phyloP scores from a whole-genome alignment of 768 basidiomycete species.

The Nevesoporus exiguus region DNA sequence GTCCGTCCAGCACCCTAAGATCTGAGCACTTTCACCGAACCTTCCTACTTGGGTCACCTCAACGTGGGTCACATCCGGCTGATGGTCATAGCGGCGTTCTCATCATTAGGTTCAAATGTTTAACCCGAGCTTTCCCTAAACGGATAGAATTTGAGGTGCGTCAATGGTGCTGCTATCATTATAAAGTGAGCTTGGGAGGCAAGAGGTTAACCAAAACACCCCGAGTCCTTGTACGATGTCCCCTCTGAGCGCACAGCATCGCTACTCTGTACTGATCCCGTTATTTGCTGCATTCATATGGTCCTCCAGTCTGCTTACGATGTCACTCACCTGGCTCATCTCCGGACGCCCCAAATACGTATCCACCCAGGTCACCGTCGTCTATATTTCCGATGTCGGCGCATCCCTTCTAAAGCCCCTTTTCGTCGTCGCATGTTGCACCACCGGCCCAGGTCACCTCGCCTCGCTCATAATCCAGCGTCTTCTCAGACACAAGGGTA shows the following conservation, averaged over 20 bases:
- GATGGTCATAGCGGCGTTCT: too few relatives aligned
- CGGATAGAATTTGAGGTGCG: too few relatives aligned
- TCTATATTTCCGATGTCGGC: slow-evolving; percentile 80
- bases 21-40: too few relatives aligned
- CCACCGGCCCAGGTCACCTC: slow-evolving; percentile 62
- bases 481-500: slow-evolving; percentile 62
- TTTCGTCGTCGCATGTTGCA: slow-evolving; percentile 61
- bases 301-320: slow-evolving; percentile 66
- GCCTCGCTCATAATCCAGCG: slow-evolving; percentile 59
- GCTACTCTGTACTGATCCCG: slow-evolving; percentile 66
- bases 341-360: slow-evolving; percentile 50
- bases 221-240: slow-evolving; percentile 11
- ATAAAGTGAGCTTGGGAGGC: background rate
- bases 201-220: background rate
- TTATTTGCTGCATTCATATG: slow-evolving; percentile 58
- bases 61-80: too few relatives aligned
- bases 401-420: slow-evolving; percentile 72
- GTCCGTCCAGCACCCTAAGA: too few relatives aligned
- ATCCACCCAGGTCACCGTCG: slow-evolving; percentile 52
- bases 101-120: too few relatives aligned
- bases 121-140: too few relatives aligned
- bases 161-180: background rate
- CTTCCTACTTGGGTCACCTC: too few relatives aligned
- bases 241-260: slow-evolving; percentile 34
- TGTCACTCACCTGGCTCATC: slow-evolving; percentile 71